phyloP scores from a whole-genome alignment of 2,329 filamentous ascomycete genomes.

The Zymoseptoria ardabiliae region DNA sequence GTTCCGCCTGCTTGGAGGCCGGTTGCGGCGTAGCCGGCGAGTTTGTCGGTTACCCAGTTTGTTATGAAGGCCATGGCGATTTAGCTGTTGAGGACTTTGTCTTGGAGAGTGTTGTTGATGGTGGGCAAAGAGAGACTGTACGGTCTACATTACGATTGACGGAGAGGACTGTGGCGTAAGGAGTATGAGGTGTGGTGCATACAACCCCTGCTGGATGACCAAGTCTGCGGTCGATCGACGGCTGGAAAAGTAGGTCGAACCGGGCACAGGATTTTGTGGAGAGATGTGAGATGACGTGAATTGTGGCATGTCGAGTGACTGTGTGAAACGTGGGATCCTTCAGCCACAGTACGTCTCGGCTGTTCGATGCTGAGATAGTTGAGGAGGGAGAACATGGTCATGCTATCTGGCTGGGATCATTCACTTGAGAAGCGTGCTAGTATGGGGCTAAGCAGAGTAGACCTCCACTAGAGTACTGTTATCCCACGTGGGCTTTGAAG shows the following conservation, averaged over 20 bases:
- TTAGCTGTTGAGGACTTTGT: neutral
- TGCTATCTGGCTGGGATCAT: neutral
- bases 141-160: neutral
- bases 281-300: neutral
- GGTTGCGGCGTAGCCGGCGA: slow-evolving; percentile 26
- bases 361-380: neutral
- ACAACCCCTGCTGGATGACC: neutral
- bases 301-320: neutral
- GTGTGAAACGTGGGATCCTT: neutral
- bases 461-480: neutral
- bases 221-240: neutral
- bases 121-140: neutral
- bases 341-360: neutral
- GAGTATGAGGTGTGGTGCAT: neutral
- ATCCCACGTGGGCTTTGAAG: neutral
- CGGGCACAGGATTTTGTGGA: neutral
- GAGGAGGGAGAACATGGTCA: neutral
- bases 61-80: slow-evolving; percentile 22
- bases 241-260: neutral
- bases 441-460: neutral
- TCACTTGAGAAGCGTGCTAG: neutral
- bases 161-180: neutral
- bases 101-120: neutral
- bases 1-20: slow-evolving; percentile 32
- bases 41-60: slow-evolving; percentile 27